Percentiles rank a stretch among this genome's conserved stretches.
Conservation (phyloP, 345 rosid species). For the Salix udensis region DNA sequence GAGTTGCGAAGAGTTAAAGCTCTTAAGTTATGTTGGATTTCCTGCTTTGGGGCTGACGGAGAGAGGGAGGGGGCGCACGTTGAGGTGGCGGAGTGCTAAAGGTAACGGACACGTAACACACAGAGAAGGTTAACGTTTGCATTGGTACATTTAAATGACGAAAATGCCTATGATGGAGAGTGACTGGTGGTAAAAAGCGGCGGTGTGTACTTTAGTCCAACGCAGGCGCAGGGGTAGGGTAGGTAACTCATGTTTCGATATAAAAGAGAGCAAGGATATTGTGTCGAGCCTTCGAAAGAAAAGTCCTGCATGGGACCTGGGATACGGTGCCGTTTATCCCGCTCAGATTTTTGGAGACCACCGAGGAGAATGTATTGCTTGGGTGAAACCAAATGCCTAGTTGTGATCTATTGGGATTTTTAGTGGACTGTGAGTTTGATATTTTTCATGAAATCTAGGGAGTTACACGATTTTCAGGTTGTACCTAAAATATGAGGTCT, state of each 20-base stretch:
- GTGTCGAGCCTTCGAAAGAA: not conserved
- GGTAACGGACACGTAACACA: not conserved
- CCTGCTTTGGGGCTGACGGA: not conserved
- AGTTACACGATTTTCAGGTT: not conserved
- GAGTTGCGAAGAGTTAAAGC: not conserved
- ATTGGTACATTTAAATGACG: not conserved
- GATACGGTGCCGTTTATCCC: not conserved
- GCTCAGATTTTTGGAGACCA: not conserved
- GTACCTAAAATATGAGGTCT: not conserved
- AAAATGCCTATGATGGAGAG: not conserved
- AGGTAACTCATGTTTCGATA: not conserved
- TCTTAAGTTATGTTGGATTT: not conserved
- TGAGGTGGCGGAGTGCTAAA: not conserved
- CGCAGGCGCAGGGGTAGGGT: not conserved
- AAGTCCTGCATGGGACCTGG: not conserved
- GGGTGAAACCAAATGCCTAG: not conserved
- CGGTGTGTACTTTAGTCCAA: not conserved
- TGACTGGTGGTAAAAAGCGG: constrained; percentile 5
- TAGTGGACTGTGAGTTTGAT: not conserved
- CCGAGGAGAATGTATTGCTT: not conserved
- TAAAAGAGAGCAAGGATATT: not conserved
- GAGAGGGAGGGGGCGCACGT: not conserved
- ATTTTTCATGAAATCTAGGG: not conserved
- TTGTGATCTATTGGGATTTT: not conserved
- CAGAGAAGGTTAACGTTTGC: not conserved